Evolutionary conservation across 495 filamentous ascomycete species (phyloP), one percentile per base, ranked within the genome.

Genomic region (Penicillium soppii): DNA sequence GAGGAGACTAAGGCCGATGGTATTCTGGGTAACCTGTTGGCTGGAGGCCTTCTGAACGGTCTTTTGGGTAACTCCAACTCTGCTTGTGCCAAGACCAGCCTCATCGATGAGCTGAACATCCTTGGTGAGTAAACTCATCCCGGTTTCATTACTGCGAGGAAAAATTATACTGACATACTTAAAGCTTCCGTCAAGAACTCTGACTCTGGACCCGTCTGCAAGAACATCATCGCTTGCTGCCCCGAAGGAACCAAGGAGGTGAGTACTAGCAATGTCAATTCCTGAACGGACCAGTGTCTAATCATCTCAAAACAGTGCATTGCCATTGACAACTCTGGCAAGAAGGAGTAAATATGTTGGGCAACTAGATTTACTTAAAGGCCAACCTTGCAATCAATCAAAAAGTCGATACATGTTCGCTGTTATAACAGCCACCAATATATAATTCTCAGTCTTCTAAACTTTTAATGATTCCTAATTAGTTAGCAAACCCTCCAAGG

Each of bases 141-240:
- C 12, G 7, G 4, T 29, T 25, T 4, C 2, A 33, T 26, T 2
- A 22, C n/a, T n/a, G n/a, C n/a, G 17, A 23, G 5, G 19, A 22
- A 29, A 5, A 4, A n/a, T 17, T 17, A 22, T 22, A 29, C 45
- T 47, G 8, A 47, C n/a, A 7, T 8, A 4, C 8, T 10, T 1
- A 7, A 20, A 47, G 45, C 45, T 16, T 22, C 21, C 15, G 12
- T 29, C 33, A 38, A 38, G 22, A 13, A 38, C 7, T 20, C 22
- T 15, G 22, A 47, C 7, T 25, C 33, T 0, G 45, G 45, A 1
- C 33, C 45, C 15, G 32, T 35, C 32, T 47, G 45, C 45, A 47
- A 47, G 45, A 36, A 37, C 33, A 38, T 47, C 22, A 47, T 47
- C 29, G 45, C 45, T 5, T 47, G 45, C 33, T 47, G 45, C 33